Evolutionary conservation across 1,284 basidiomycete genomes (phyloP), one percentile per base, ranked within the genome.

Genomic region (Caloboletus firmus): DNA sequence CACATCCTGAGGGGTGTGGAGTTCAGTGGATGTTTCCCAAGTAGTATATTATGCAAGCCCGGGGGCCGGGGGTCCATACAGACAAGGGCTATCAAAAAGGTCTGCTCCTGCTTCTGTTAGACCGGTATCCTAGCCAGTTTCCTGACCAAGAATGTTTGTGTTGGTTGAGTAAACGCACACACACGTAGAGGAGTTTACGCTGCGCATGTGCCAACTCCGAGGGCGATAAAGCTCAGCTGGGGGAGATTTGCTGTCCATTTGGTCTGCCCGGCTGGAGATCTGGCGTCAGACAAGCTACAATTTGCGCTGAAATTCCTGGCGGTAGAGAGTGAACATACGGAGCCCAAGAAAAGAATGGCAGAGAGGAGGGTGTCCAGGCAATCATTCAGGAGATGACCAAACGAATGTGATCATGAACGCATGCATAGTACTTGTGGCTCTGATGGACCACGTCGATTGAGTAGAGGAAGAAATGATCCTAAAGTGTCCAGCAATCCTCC

Each of bases 61-160:
- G 43, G 78, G 73, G 42, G 81, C 66, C 12, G 73, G 58, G 8
- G 70, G 70, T 45, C 67, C 69, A 58, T 73, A 73, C 36, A 81
- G 59, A 72, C 85, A 86, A 2, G 80, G 81, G 66, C 26, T 28
- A 28, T 28, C 26, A 28, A 7, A 28, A 7, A 28, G 26, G 55
- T 79, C 75, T 1, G 81, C 82, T 30, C 83, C 67, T 18, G 83
- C 82, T n/a, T 83, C 83, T 36, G 71, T 59, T 35, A 62, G 59
- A 32, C 70, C 76, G 44, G 39, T 40, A 12, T 8, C 24, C n/a
- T 26, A 17, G 48, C 52, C 40, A 43, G 34, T 52, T 7, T 28
- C 26, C 8, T 28, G 26, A 28, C 6, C 26, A 7, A 28, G 26
- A 35, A 15, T 28, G 9, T 34, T 39, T 11, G 31, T 17, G n/a